These are phyloP conservation scores for Aspergillus nidulans DNA, from an alignment of 495 filamentous ascomycete genomes.

Conservation along the genomic window DNA sequence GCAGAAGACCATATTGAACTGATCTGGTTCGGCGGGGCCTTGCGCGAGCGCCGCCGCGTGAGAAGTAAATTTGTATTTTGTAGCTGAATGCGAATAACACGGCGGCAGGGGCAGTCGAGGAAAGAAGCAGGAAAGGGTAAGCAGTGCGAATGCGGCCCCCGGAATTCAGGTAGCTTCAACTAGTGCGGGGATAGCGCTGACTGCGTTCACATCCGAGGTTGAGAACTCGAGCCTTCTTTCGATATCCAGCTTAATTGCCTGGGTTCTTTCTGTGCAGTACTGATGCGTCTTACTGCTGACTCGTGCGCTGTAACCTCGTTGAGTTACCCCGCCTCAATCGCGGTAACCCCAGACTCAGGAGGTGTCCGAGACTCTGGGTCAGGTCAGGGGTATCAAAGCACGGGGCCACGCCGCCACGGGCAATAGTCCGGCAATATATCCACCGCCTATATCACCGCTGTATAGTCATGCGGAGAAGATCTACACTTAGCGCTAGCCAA, in stretches of 20 bases:
- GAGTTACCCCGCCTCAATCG: neutral
- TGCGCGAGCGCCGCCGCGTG: neutral
- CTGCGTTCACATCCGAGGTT: neutral
- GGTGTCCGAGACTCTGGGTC: neutral
- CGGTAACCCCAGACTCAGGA: neutral
- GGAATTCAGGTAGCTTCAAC: neutral
- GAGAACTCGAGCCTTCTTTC: neutral
- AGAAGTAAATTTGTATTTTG: neutral
- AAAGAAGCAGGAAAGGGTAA: constrained; percentile 17
- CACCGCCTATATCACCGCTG: neutral
- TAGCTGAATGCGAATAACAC: neutral
- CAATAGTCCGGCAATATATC: neutral
- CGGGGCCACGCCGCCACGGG: too few species aligned
- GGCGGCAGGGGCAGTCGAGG: neutral
- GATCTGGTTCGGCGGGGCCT: neutral
- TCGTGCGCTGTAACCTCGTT: neutral
- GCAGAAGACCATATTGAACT: constrained; percentile 61
- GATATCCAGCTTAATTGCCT: neutral
- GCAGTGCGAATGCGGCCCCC: constrained; percentile 19
- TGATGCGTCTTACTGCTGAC: neutral
- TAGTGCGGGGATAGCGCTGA: neutral
- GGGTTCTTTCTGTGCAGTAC: neutral
- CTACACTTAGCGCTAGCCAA: neutral
- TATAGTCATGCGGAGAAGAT: neutral
- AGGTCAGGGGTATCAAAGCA: neutral